Base-by-base conservation (phyloP, 345 rosid genomes). In the Cardamine resedifolia region DNA sequence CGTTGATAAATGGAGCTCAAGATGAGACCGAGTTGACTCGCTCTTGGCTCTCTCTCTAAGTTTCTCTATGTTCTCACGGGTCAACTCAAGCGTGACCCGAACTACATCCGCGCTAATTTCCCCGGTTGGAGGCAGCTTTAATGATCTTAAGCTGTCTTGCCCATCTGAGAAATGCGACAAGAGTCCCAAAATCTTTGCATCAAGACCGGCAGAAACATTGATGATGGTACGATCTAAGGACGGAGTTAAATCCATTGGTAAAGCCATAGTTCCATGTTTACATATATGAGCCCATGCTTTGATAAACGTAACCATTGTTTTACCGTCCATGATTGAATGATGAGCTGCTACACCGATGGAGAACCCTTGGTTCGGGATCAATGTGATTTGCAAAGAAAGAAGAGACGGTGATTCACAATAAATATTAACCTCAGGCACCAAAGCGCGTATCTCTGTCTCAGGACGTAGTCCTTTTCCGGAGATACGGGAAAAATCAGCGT, bases 231-330 rank as follows among this genome's bases (percentile, higher is more conserved):
- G 71, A 61, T 81, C 84, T 7, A 77, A 52, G 47, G 30, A 20
- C 10, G 81, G 83, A n/a, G 72, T 71, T 19, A 78, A 18, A 4
- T 73, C 77, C 0, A 15, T 4, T 3, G 70, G 60, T 7, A 84
- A 26, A 8, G 18, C 16, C 6, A 19, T 18, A 14, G 27, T 1
- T 44, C 30, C 60, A 33, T 59, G 66, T 14, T 66, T 52, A 58
- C 78, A 80, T 0, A 62, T 6, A 14, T 63, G 43, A 62, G 78
- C 74, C 80, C 78, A 76, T 5, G 77, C 62, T 36, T 79, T 71
- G 10, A 66, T 38, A 21, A 75, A 79, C 56, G 3, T 21, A 19
- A 48, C 12, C 1, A 55, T 1, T 2, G 50, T 53, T 67, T 61
- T 48, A 0, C 80, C 80, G 10, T 76, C 83, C 31, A 76, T 56